These are phyloP conservation scores for Fragaria iinumae DNA, from an alignment of 306 rosid genomes.

Conservation along the genomic window DNA sequence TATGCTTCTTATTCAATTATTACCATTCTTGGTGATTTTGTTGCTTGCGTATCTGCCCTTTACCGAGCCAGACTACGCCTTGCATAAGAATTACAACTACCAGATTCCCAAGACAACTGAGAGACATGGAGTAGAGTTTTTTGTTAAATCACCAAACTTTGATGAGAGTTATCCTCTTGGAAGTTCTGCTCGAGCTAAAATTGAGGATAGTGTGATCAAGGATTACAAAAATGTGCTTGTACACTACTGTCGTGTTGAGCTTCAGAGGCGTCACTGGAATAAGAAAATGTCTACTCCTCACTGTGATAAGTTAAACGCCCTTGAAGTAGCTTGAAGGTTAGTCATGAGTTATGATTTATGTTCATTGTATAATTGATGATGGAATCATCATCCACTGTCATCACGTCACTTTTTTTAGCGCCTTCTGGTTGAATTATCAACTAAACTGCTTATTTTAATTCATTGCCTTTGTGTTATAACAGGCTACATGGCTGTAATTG, in stretches of 20 bases:
- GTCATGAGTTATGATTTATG: neutral
- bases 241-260: constrained; percentile 78
- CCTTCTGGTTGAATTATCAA: neutral
- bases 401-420: neutral
- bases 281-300: constrained; percentile 75
- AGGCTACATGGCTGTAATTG: constrained; percentile 15
- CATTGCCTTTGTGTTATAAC: neutral
- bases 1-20: constrained; percentile 60
- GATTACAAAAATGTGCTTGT: constrained; percentile 66
- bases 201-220: constrained; percentile 63
- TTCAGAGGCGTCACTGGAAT: constrained; percentile 84
- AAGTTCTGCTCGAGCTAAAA: constrained; percentile 58
- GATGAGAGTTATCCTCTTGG: constrained; percentile 68
- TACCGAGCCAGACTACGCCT: constrained; percentile 67
- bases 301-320: constrained; percentile 60
- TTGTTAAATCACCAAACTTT: constrained; percentile 59
- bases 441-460: neutral
- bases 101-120: constrained; percentile 55
- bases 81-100: constrained; percentile 62
- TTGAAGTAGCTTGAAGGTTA: constrained; percentile 64
- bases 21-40: constrained; percentile 65
- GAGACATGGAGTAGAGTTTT: constrained; percentile 65
- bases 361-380: constrained; percentile 1
- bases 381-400: neutral
- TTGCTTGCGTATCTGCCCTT: constrained; percentile 86